A percentile compares a stretch with the other conserved stretches of the same genome.
These are phyloP conservation scores for Triadica sebifera DNA, from an alignment of 345 rosid species.

Conservation along the genomic window DNA sequence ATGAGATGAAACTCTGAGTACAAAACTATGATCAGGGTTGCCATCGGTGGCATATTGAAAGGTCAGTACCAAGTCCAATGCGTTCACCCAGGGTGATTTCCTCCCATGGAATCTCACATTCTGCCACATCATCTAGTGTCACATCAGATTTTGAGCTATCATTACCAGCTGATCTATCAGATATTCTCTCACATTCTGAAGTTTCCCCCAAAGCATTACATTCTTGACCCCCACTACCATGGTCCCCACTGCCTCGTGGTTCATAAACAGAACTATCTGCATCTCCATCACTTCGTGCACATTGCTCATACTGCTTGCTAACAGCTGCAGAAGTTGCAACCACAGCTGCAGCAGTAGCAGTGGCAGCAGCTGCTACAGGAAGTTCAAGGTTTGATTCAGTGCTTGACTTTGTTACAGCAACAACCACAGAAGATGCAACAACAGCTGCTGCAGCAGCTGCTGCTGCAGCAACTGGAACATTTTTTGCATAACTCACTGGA, in stretches of 20 bases:
- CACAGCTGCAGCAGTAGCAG: constrained; percentile 91
- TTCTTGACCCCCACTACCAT: constrained; percentile 40
- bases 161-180: constrained; percentile 56
- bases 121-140: constrained; percentile 76
- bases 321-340: constrained; percentile 85
- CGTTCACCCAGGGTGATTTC: constrained; percentile 91
- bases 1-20: constrained; percentile 4
- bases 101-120: constrained; percentile 85
- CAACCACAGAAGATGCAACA: constrained; percentile 96
- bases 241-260: constrained; percentile 34
- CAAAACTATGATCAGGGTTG: constrained; percentile 15
- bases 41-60: constrained; percentile 23
- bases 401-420: constrained; percentile 71
- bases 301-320: constrained; percentile 56
- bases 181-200: constrained; percentile 61
- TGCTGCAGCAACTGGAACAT: constrained; percentile 79
- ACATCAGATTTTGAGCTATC: constrained; percentile 66
- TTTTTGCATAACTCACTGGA: constrained; percentile 45
- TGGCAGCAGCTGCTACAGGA: constrained; percentile 93
- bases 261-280: constrained; percentile 46
- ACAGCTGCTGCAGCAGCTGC: constrained; percentile 93
- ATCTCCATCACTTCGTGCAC: constrained; percentile 53
- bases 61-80: constrained; percentile 82
- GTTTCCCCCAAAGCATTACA: constrained; percentile 30
- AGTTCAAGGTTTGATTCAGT: constrained; percentile 63